These are phyloP conservation scores for apple (Malus domestica) DNA, from an alignment of 306 rosid genomes.

Conservation along the genomic window DNA sequence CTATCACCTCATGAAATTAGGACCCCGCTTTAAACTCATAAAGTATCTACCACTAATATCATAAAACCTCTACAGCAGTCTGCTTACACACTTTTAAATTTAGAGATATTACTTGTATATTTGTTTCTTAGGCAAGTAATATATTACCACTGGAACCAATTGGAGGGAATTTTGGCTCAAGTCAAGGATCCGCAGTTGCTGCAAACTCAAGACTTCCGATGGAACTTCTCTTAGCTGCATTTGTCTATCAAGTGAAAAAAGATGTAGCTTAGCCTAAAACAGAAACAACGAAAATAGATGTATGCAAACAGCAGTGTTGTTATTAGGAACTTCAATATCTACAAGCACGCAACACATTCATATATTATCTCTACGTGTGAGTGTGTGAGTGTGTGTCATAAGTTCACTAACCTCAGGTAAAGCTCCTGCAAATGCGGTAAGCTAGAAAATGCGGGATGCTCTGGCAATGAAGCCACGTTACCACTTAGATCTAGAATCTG, in stretches of 20 bases:
- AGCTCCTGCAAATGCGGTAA: conserved; percentile 74
- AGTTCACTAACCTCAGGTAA: conserved; percentile 63
- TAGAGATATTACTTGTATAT: neutral
- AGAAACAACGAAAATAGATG: neutral
- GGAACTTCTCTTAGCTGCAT: conserved; percentile 64
- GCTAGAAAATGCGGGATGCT: conserved; percentile 58
- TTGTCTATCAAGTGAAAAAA: conserved; percentile 46
- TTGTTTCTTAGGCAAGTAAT: neutral
- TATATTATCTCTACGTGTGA: neutral
- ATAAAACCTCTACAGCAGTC: neutral
- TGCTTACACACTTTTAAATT: neutral
- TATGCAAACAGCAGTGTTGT: neutral
- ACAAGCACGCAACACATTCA: neutral
- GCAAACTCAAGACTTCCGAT: conserved; percentile 56
- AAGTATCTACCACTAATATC: neutral
- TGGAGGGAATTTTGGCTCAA: conserved; percentile 85
- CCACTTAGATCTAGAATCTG: conserved; percentile 79
- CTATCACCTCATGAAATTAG: neutral
- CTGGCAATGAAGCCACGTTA: conserved; percentile 50
- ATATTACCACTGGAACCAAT: conserved; percentile 64
- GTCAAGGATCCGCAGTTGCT: conserved; percentile 60
- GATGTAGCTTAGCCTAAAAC: no score
- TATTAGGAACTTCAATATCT: conserved; percentile 1
- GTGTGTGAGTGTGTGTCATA: neutral
- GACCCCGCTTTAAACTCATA: neutral